Percentiles rank a stretch among this genome's conserved stretches.
Conservation (phyloP, 225 moss, liverwort and hornwort species). For the Polytrichum formosum region DNA sequence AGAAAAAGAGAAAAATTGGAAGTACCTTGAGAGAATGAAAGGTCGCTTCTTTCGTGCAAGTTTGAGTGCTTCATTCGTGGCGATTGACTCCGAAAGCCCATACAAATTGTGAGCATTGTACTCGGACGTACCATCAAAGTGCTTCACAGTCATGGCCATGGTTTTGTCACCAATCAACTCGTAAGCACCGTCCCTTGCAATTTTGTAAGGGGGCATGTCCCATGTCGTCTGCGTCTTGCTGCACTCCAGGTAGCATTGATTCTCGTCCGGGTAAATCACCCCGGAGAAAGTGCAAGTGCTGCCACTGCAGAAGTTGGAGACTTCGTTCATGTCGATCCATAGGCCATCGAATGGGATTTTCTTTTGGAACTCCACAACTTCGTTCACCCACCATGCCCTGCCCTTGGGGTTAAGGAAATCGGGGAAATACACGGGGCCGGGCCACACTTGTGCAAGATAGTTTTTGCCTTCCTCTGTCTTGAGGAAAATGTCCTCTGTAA, state of each 20-base stretch:
- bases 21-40: slow-evolving; percentile 62
- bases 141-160: slow-evolving; percentile 41
- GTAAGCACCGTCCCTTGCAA: slow-evolving; percentile 42
- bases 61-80: slow-evolving; percentile 57
- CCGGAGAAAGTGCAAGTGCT: slow-evolving; percentile 43
- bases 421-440: slow-evolving; percentile 84
- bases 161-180: slow-evolving; percentile 54
- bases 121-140: slow-evolving; percentile 63
- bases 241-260: slow-evolving; percentile 66
- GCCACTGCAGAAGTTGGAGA: slow-evolving; percentile 87
- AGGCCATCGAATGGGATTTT: slow-evolving; percentile 73
- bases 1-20: neutral
- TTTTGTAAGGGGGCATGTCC: slow-evolving; percentile 78
- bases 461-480: slow-evolving; percentile 41
- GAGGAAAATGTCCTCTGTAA: slow-evolving; percentile 65
- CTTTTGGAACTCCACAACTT: slow-evolving; percentile 47
- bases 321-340: slow-evolving; percentile 98
- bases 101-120: slow-evolving; percentile 81
- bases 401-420: slow-evolving; percentile 64
- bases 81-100: slow-evolving; percentile 71
- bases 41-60: slow-evolving; percentile 57
- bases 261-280: slow-evolving; percentile 26
- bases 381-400: slow-evolving; percentile 44
- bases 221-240: slow-evolving; percentile 32
- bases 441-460: slow-evolving; percentile 90